Base-by-base conservation (phyloP, 345 rosid species). In the Linum tenue region DNA sequence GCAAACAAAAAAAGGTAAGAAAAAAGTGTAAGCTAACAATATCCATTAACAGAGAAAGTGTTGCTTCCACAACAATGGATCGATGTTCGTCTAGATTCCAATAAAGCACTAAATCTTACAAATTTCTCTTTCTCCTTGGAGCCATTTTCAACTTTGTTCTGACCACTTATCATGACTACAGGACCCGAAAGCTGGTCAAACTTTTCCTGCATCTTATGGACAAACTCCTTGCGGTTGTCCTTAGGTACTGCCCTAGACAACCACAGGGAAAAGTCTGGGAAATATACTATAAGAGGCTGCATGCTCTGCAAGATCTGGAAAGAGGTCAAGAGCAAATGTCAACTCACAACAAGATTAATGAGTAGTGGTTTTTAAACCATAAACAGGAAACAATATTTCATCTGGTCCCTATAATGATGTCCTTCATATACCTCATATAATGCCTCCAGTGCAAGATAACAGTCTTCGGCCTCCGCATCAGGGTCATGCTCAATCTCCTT, bases 221-320 rank as follows among this genome's bases (percentile, higher is more conserved):
- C 74, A 85, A 90, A 94, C 67, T 86, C 89, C 73, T 77, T 80
- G 63, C 77, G 80, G 48, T 85, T 83, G 39, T 88, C 84, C 79
- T 81, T 90, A 55, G 91, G 87, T 64, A 83, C 96, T 8, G 92
- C 99, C 77, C 92, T 85, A 67, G 92, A 90, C 85, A 94, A 80
- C 99, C 99, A 94, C 61, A 75, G 86, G 31, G 92, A 83, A 69
- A 85, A 86, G 78, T 94, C 99, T 63, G 94, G 86, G 67, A 95
- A 91, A 79, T 95, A 91, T 69, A 88, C 97, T 67, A 91, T 78
- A 64, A 91, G 78, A 69, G 99, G 99, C 70, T 87, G 87, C 67
- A 65, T 67, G 72, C 89, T 82, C 62, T 72, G 73, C 80, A 95
- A 74, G 70, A 95, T 97, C 99, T 95, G 85, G 77, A 79, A 76